These are phyloP conservation scores for Chlorella sp. DNA, from an alignment of 139 green algal species.

Conservation along the genomic window DNA sequence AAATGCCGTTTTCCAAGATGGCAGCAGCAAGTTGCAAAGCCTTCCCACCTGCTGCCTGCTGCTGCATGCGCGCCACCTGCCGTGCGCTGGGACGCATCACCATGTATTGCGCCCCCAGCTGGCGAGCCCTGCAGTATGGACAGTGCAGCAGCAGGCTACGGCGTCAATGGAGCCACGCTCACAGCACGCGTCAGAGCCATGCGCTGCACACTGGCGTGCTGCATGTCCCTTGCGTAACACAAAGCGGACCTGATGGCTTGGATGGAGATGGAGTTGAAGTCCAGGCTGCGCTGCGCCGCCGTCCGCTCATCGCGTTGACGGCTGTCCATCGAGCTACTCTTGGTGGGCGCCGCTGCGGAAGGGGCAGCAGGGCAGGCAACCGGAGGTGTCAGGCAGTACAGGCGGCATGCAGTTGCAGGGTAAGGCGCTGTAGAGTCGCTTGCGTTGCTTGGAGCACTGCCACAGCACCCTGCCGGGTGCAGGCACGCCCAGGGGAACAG, in stretches of 20 bases:
- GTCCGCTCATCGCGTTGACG: not conserved
- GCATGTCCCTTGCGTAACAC: too few species aligned
- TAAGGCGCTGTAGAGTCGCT: too few species aligned
- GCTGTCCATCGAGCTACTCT: constrained; percentile 13
- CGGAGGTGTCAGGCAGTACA: not conserved
- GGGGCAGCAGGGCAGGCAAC: too few species aligned
- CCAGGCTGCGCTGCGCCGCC: not conserved
- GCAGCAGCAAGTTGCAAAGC: not conserved
- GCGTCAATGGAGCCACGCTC: not conserved
- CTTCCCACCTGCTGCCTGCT: not conserved
- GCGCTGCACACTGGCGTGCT: not conserved
- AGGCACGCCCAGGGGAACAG: not conserved
- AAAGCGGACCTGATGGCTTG: constrained; percentile 3
- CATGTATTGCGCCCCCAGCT: constrained; percentile 12
- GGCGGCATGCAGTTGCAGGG: too few species aligned
- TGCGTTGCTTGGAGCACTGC: too few species aligned
- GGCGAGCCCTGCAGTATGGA: not conserved
- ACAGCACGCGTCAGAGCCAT: not conserved
- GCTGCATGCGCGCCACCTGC: constrained; percentile 7
- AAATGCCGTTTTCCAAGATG: not conserved
- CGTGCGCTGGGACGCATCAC: not conserved
- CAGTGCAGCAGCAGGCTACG: not conserved
- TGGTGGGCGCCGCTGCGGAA: constrained; percentile 3
- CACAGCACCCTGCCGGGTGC: too few species aligned
- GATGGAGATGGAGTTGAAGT: not conserved